Evolutionary conservation across 1,284 basidiomycete species (phyloP).

Genomic region (Exobasidium cylindrosporum): DNA sequence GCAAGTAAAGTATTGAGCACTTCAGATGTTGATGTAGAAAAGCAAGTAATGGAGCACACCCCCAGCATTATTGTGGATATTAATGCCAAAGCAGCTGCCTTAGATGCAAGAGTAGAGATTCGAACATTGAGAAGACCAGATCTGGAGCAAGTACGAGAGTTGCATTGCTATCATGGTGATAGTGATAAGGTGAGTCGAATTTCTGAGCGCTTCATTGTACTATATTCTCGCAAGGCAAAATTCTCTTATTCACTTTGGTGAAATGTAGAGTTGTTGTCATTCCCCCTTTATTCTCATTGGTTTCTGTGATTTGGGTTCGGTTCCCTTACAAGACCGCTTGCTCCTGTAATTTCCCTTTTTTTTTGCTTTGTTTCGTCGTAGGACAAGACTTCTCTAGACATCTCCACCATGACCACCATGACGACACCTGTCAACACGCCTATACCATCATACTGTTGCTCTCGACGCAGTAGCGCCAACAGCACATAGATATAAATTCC

Average conservation of each 20-base stretch:
- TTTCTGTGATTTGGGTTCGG: not conserved
- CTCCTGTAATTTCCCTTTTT: too few species aligned
- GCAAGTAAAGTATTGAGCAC: not conserved
- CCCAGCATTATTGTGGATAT: slow-evolving; percentile 1
- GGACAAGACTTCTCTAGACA: not conserved
- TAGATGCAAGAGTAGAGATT: slow-evolving; percentile 43
- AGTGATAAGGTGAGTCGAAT: slow-evolving; percentile 44
- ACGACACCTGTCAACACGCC: not conserved
- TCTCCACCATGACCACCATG: not conserved
- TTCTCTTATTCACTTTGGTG: slow-evolving; percentile 3
- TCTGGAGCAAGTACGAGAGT: slow-evolving; percentile 47
- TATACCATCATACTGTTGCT: not conserved
- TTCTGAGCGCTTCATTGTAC: too few species aligned
- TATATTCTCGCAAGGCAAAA: too few species aligned
- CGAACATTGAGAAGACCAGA: slow-evolving; percentile 36
- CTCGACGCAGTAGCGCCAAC: slow-evolving; percentile 1
- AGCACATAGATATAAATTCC: too few species aligned
- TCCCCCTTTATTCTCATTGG: not conserved
- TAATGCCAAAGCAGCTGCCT: slow-evolving; percentile 32
- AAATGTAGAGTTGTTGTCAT: not conserved
- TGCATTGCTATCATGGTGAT: slow-evolving; percentile 48
- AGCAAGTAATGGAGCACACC: not conserved
- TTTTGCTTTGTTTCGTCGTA: slow-evolving; percentile 9
- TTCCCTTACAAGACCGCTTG: not conserved
- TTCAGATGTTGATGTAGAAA: not conserved